phyloP scores from a whole-genome alignment of 2,329 filamentous ascomycete species.

The Balansia obtecta region DNA sequence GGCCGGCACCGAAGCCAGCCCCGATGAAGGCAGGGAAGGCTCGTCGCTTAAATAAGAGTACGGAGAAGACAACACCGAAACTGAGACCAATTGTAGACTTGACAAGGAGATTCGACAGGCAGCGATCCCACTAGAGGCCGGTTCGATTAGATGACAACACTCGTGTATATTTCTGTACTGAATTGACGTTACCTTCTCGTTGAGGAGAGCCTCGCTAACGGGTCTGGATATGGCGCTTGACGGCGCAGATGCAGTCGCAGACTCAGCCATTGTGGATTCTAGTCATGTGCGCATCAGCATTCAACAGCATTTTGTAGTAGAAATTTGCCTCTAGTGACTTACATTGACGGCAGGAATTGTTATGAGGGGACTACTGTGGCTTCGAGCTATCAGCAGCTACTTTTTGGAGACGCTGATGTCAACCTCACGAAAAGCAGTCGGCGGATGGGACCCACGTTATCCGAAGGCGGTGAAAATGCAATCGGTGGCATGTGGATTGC shows the following conservation, averaged over 20 bases:
- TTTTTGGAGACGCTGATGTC: slow-evolving; percentile 19
- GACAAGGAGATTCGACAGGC: slow-evolving; percentile 93
- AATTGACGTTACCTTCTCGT: slow-evolving; percentile 72
- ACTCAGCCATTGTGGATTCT: slow-evolving; percentile 38
- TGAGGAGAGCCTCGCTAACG: slow-evolving; percentile 93
- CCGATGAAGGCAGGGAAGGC: slow-evolving; percentile 96
- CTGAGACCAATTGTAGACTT: slow-evolving; percentile 90
- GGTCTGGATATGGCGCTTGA: slow-evolving; percentile 63
- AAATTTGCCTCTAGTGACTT: not conserved
- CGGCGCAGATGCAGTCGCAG: slow-evolving; percentile 32
- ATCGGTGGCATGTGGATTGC: slow-evolving; percentile 11
- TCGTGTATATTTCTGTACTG: not conserved
- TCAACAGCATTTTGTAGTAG: not conserved
- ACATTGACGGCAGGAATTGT: slow-evolving; percentile 4
- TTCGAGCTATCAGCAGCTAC: slow-evolving; percentile 20
- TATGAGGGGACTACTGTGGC: slow-evolving; percentile 7
- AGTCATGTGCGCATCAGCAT: slow-evolving; percentile 4
- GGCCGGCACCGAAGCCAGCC: slow-evolving; percentile 85
- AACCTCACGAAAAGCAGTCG: slow-evolving; percentile 25
- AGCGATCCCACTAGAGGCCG: slow-evolving; percentile 77
- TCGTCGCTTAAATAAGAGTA: slow-evolving; percentile 94
- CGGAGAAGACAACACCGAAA: slow-evolving; percentile 97
- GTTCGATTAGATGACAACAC: slow-evolving; percentile 11
- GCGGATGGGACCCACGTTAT: slow-evolving; percentile 20
- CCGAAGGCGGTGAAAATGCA: slow-evolving; percentile 31